phyloP scores from a whole-genome alignment of 805 yeast species.

The Starmerella vaccinii region DNA sequence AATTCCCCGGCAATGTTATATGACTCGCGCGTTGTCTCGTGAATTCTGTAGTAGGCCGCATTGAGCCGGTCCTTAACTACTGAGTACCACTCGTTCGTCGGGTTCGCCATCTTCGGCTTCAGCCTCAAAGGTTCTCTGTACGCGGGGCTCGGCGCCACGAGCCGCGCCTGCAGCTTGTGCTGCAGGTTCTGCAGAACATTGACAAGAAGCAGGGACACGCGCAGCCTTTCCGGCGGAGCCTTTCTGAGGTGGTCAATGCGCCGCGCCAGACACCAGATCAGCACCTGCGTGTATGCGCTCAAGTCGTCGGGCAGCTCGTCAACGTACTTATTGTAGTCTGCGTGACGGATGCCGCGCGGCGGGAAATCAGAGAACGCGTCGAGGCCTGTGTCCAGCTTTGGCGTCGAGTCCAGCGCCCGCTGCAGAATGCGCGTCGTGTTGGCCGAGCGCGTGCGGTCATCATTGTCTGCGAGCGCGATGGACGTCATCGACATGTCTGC shows the following conservation, averaged over 20 bases:
- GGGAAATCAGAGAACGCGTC: background rate
- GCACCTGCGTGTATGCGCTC: slow-evolving; percentile 16
- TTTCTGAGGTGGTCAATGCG: slow-evolving; percentile 8
- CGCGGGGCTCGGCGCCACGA: background rate
- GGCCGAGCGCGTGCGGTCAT: background rate
- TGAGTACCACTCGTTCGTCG: slow-evolving; percentile 6
- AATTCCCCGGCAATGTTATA: background rate
- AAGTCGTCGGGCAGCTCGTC: background rate
- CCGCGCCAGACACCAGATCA: slow-evolving; percentile 19
- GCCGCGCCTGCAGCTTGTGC: background rate
- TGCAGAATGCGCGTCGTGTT: slow-evolving; percentile 8
- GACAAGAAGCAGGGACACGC: background rate
- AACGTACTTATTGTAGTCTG: slow-evolving; percentile 3
- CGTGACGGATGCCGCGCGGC: slow-evolving; percentile 5
- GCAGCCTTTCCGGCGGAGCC: slow-evolving; percentile 4
- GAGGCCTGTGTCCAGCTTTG: background rate
- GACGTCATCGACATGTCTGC: slow-evolving; percentile 7
- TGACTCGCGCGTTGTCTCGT: background rate
- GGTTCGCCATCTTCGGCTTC: slow-evolving; percentile 12
- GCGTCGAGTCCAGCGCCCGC: slow-evolving; percentile 1
- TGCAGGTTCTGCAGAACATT: slow-evolving; percentile 5
- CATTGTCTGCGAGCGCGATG: background rate
- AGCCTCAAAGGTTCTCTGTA: background rate
- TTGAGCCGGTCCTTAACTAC: background rate
- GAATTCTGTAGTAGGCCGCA: background rate